Conservation (phyloP, 345 rosid species). For the Noccaea bulbosa region DNA sequence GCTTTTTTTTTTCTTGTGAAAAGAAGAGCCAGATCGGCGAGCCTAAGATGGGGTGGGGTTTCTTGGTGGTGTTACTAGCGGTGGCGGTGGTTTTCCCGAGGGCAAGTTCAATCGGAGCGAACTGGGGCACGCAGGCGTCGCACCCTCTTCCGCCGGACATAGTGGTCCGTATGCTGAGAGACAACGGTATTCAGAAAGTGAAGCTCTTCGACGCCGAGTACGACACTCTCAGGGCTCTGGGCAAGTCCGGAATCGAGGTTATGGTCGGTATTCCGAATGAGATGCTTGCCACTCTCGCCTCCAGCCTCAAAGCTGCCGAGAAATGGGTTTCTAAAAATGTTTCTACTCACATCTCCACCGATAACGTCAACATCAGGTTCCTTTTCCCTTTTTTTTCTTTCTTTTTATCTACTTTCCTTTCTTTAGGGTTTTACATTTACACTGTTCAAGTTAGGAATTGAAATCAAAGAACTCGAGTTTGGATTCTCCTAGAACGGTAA, state of each 20-base stretch:
- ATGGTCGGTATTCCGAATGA: conserved; percentile 99
- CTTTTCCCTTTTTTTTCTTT: not conserved
- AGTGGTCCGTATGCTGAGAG: conserved; percentile 67
- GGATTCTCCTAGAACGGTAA: conserved; percentile 17
- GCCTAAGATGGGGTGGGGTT: conserved; percentile 36
- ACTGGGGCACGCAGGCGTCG: conserved; percentile 92
- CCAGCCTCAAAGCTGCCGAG: conserved; percentile 77
- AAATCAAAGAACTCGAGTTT: not conserved
- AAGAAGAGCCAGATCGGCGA: conserved; percentile 29
- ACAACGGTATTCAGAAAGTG: conserved; percentile 76
- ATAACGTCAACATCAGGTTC: conserved; percentile 82
- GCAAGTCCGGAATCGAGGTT: conserved; percentile 77
- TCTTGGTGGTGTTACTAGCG: conserved; percentile 24
- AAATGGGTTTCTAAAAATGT: conserved; percentile 93
- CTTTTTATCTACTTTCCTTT: conserved; percentile 25
- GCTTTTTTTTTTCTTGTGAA: not conserved
- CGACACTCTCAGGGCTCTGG: conserved; percentile 66
- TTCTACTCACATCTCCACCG: conserved; percentile 58
- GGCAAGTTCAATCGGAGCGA: conserved; percentile 70
- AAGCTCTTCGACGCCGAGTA: conserved; percentile 95
- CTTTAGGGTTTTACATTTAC: conserved; percentile 33
- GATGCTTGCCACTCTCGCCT: conserved; percentile 69
- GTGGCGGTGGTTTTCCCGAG: conserved; percentile 44
- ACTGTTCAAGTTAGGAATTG: conserved; percentile 1
- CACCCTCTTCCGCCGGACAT: conserved; percentile 84